phyloP scores from a whole-genome alignment of 208 protist species.

The Trypanosoma melophagium region DNA sequence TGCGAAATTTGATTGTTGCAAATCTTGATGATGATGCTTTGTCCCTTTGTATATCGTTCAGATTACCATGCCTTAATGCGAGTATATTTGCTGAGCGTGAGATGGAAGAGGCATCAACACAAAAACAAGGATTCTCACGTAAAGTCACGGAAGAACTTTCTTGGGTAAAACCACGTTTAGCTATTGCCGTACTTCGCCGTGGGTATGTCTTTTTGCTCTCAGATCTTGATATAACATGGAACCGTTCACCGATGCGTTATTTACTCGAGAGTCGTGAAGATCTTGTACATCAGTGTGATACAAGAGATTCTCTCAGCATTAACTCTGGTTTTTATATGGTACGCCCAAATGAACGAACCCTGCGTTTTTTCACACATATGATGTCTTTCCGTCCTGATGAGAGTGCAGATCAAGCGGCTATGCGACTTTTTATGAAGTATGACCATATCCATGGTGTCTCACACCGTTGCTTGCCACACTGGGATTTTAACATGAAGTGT shows the following conservation, averaged over 20 bases:
- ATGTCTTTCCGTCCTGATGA: slow-evolving; percentile 32
- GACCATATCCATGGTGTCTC: slow-evolving; percentile 33
- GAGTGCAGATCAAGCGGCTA: slow-evolving; percentile 31
- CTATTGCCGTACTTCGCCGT: slow-evolving; percentile 28
- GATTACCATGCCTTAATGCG: slow-evolving; percentile 33
- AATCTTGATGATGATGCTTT: slow-evolving; percentile 26
- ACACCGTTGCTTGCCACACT: slow-evolving; percentile 21
- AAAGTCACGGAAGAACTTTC: slow-evolving; percentile 38
- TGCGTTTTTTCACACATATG: slow-evolving; percentile 21
- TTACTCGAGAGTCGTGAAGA: slow-evolving; percentile 10
- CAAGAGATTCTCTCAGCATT: slow-evolving; percentile 10
- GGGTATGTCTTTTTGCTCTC: slow-evolving; percentile 28
- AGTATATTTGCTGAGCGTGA: slow-evolving; percentile 27
- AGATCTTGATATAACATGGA: slow-evolving; percentile 38
- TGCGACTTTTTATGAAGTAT: slow-evolving; percentile 35
- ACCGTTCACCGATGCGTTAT: slow-evolving; percentile 18
- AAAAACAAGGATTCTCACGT: slow-evolving; percentile 12
- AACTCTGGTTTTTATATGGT: slow-evolving; percentile 40
- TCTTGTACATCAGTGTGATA: slow-evolving; percentile 36
- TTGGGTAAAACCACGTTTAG: slow-evolving; percentile 38
- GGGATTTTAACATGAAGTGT: slow-evolving; percentile 40
- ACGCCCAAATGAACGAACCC: not conserved
- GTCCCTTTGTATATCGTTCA: slow-evolving; percentile 18
- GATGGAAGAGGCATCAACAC: not conserved
- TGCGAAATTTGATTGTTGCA: slow-evolving; percentile 32